Base-by-base conservation (phyloP, 352 stramenopile genomes). In the Phytophthora agathidicida region DNA sequence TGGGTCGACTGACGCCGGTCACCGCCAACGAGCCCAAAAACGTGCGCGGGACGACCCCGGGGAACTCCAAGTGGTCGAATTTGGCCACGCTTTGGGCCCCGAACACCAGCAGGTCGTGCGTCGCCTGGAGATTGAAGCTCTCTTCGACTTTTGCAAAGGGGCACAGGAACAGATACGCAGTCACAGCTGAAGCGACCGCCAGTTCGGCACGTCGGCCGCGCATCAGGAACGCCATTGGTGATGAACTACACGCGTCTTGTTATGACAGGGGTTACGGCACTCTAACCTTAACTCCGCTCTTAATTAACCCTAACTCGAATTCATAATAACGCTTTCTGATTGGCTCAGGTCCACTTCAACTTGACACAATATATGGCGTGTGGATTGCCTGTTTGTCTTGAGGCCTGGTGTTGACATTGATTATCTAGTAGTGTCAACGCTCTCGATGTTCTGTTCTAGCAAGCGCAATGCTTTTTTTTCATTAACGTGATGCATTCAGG, bases 11-110 rank as follows among this genome's bases (percentile, higher is more conserved):
- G 13, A 81, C 16, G 17, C 26, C 55, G 2, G 83, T 77, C 39
- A 97, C 71, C 0, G 64, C 57, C n/a, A 98, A 57, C 11, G 93
- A 79, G 14, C 94, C 93, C 20, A 97, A 38, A 77, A 99, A 99
- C 2, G 97, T 99, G 46, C 98, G 86, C 27, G 98, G 97, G 28
- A 99, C 98, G 10, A 99, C 97, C 17, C 98, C 98, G 0, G 97
- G 97, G 75, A 98, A 99, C 60, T 93, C 80, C 30, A 98, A 74
- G 81, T 99, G 98, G 82, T 99, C 98, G 65, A 97, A 99, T 16
- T 66, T 19, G 17, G 58, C 55, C 19, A 95, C 56, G 31, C 71
- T 49, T 26, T 63, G 47, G 32, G 69, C 55, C 36, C 75, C 76
- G 30, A 93, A 83, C 7, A 87, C 84, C 24, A 98, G 88, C 20